Conservation (phyloP, 176 grass and related monocot genomes). For the Triticum monococcum region DNA sequence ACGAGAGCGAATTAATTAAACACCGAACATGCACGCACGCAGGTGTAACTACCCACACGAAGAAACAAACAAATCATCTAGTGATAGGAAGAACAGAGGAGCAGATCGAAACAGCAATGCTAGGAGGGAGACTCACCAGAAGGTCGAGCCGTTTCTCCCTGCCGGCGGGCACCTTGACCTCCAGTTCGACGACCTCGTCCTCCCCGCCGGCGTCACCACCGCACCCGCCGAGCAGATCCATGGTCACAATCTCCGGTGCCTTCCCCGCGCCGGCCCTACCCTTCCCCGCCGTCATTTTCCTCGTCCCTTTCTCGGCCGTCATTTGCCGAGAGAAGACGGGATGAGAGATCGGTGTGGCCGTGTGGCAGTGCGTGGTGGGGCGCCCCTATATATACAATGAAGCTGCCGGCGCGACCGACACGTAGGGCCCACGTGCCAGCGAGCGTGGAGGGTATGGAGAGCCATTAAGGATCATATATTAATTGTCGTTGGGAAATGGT, state of each 20-base stretch:
- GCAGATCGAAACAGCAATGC: background rate
- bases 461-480: slow-evolving; percentile 23
- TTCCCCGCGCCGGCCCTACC: background rate
- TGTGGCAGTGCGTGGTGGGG: slow-evolving; percentile 6
- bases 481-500: slow-evolving; percentile 50
- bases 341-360: background rate
- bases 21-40: background rate
- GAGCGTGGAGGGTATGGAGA: background rate
- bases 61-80: background rate
- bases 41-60: background rate
- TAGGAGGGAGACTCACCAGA: slow-evolving; percentile 24
- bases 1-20: background rate
- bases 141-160: slow-evolving; percentile 58
- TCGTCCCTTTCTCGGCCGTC: background rate
- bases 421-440: slow-evolving; percentile 16
- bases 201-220: background rate
- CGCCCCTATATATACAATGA: slow-evolving; percentile 29
- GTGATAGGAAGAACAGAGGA: background rate
- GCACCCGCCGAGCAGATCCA: slow-evolving; percentile 54
- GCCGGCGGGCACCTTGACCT: slow-evolving; percentile 44
- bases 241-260: slow-evolving; percentile 48
- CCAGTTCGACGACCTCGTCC: slow-evolving; percentile 50
- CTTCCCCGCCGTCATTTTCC: slow-evolving; percentile 35
- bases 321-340: too few relatives aligned
- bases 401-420: slow-evolving; percentile 3